Evolutionary conservation across 805 yeast genomes (phyloP).

Genomic region (Saccharomycopsis capsularis): DNA sequence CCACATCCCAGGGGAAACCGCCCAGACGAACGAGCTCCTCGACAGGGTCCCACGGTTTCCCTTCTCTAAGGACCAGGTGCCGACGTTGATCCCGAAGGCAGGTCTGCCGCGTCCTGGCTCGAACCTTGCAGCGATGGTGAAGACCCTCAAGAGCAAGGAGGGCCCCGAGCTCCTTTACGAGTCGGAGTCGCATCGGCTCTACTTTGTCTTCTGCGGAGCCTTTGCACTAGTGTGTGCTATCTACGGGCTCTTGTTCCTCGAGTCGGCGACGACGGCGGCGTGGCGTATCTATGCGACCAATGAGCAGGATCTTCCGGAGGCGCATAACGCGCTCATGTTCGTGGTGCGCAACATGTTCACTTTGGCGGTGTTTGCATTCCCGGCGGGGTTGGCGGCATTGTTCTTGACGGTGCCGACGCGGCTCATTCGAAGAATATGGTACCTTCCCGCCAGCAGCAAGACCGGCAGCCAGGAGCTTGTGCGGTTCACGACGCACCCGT

Average conservation of each 20-base stretch:
- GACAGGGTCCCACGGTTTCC: slow-evolving; percentile 65
- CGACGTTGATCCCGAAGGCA: slow-evolving; percentile 66
- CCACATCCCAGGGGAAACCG: slow-evolving; percentile 52
- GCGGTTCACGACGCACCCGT: slow-evolving; percentile 66
- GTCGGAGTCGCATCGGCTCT: slow-evolving; percentile 75
- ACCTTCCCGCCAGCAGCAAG: slow-evolving; percentile 42
- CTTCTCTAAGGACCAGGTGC: slow-evolving; percentile 53
- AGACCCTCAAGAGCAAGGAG: slow-evolving; percentile 45
- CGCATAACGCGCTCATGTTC: slow-evolving; percentile 32
- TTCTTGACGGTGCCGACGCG: slow-evolving; percentile 58
- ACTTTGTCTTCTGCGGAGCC: slow-evolving; percentile 62
- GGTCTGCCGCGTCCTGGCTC: slow-evolving; percentile 70
- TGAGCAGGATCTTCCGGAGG: slow-evolving; percentile 36
- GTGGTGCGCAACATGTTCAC: slow-evolving; percentile 32
- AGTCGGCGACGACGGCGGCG: slow-evolving; percentile 48
- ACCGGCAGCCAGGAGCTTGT: slow-evolving; percentile 37
- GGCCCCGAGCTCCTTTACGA: slow-evolving; percentile 71
- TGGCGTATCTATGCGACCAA: slow-evolving; percentile 47
- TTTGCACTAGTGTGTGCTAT: slow-evolving; percentile 61
- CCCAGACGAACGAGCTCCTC: slow-evolving; percentile 39
- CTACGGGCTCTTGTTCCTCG: slow-evolving; percentile 58
- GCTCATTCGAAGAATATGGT: slow-evolving; percentile 69
- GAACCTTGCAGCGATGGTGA: slow-evolving; percentile 52
- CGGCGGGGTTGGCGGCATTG: slow-evolving; percentile 34
- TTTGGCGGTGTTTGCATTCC: slow-evolving; percentile 34